Evolutionary conservation across 495 filamentous ascomycete genomes (phyloP), one percentile per base, ranked within the genome.

Genomic region (Hypomontagnella monticulosa): DNA sequence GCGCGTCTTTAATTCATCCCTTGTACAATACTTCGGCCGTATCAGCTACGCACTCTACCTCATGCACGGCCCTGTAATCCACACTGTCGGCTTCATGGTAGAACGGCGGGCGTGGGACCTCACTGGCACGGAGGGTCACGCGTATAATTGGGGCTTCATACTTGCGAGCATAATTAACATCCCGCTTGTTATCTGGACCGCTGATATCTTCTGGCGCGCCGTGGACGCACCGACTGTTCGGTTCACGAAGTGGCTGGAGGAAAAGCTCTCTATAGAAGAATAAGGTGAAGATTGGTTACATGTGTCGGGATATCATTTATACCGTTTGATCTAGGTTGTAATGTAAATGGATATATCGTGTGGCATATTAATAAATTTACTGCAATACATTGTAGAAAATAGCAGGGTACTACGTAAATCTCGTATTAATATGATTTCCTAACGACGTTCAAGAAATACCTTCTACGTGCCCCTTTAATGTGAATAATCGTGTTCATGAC

Each of bases 1-100:
- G 65, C 61, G 66, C 36, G 46, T 78, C 23, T 80, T 81, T 50
- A 75, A 74, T 34, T 57, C 63, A 14, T 16, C 56, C 4, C 14
- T 57, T 4, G 71, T 76, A 10, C 79, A 82, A 62, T 84, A 85
- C 66, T 67, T 84, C 7, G 83, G 81, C 42, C 75, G 72, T 52
- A 82, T 84, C 43, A 81, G 78, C 51, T 85, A 81, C 59, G 76
- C 80, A 30, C 61, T 85, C 8, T 85, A 85, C 58, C 73, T 85
- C 15, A 75, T 84, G 71, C 83, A 85, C 65, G 83, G 83, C 0
- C 83, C 83, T 11, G 75, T 83, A 0, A 57, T 76, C 52, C 80
- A 85, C 50, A 77, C 76, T 4, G 16, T 79, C 2, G 80, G 80
- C 4, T 82, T 78, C 54, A 54, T 69, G 3, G 62, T 81, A 4